Base-by-base conservation (phyloP, 1,284 basidiomycete genomes). In the Neotropicomus parvogracilis region DNA sequence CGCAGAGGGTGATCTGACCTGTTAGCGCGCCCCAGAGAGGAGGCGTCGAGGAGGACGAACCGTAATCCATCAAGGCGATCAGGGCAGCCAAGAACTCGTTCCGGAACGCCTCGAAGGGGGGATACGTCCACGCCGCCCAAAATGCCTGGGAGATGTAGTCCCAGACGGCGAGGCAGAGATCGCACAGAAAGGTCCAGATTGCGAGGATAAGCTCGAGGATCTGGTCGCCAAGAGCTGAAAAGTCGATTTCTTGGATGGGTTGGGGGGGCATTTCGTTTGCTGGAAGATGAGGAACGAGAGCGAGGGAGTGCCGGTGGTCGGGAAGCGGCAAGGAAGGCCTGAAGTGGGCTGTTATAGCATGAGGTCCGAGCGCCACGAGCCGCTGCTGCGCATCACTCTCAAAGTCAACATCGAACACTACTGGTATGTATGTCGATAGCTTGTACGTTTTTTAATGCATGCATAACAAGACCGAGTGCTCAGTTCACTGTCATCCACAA, bases 81-180 rank as follows among this genome's bases (percentile, higher is more conserved):
- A 63, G 20, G 32, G 48, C 45, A 0, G 50, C 46, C 0, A 24
- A 28, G 2, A 62, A 31, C n/a, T 42, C 59, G 43, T 53, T 49
- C 6, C 63, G 49, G 33, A 66, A 63, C 14, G 46, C 6, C 20
- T 64, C 59, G 27, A 62, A 60, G 3, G 59, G 63, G 0, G 63
- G 59, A 16, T 45, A 61, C 0, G 58, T 59, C 59, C 63, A 65
- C 1, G 26, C 54, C 6, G n/a, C 29, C 44, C 13, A 37, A 24
- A 38, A 63, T 1, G 34, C 48, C 6, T 46, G 14, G 19, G 27
- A 44, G 19, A 59, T 1, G 29, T 26, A 34, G 50, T 41, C 14
- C 44, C 24, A 40, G 16, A 40, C 1, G 44, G 17, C 37, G 3
- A 24, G 9, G 12, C 29, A 45, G 36, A 39, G 20, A n/a, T n/a